Percentiles rank a stretch among this genome's conserved stretches.
Evolutionary conservation across 75 land plant genomes (phyloP).

Genomic region (Isoetes taiwanensis): DNA sequence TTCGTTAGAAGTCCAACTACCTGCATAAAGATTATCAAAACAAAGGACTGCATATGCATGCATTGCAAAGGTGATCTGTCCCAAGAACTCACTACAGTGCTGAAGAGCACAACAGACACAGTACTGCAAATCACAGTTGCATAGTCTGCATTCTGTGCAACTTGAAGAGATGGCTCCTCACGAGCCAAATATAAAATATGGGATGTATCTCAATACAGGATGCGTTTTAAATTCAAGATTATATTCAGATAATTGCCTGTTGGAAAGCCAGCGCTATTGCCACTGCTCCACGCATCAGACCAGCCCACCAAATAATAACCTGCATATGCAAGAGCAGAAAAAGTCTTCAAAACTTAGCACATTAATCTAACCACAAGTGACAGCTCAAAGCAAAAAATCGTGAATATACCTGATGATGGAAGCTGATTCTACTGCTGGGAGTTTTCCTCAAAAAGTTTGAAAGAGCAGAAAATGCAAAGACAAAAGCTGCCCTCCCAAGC

Average conservation of each 20-base stretch:
- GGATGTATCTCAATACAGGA: no score
- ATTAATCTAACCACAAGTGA: no score
- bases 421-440: constrained; percentile 30
- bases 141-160: constrained; percentile 31
- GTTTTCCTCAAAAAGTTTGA: constrained; percentile 37
- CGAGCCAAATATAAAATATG: no score
- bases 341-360: no score
- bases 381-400: no score
- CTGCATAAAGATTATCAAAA: neutral
- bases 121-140: constrained; percentile 92
- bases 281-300: constrained; percentile 92
- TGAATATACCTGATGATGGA: constrained; percentile 52
- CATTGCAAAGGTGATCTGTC: no score
- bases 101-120: constrained; percentile 75
- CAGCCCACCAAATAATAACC: constrained; percentile 91
- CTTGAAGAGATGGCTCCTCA: constrained; percentile 43
- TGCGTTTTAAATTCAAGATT: constrained; percentile 6
- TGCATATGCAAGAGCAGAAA: constrained; percentile 12
- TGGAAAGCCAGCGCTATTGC: constrained; percentile 91
- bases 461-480: constrained; percentile 67
- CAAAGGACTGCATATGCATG: no score
- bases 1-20: constrained; percentile 25
- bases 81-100: constrained; percentile 58
- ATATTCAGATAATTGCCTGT: constrained; percentile 31
- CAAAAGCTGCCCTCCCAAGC: constrained; percentile 74